A percentile compares a stretch with the other conserved stretches of the same genome.
phyloP scores from a whole-genome alignment of 495 filamentous ascomycete genomes.

The Penicillium pulvis region DNA sequence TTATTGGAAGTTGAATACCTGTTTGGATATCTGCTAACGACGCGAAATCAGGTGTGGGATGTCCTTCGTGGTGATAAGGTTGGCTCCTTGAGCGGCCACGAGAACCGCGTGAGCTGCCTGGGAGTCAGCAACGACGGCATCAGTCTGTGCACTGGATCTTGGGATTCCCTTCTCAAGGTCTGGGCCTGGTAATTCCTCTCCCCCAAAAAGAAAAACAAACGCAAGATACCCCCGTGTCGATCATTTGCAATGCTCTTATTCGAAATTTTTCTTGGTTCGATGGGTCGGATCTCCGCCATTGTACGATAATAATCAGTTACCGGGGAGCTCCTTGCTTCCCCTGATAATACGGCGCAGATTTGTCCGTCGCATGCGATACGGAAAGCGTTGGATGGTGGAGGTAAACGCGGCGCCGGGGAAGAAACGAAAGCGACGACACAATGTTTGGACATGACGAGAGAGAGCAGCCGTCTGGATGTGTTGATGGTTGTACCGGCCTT shows the following conservation, averaged over 20 bases:
- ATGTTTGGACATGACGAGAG: slow-evolving; percentile 29
- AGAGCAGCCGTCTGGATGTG: slow-evolving; percentile 19
- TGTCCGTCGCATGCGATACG: slow-evolving; percentile 31
- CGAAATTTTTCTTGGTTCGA: slow-evolving; percentile 38
- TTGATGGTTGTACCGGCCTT: slow-evolving; percentile 14
- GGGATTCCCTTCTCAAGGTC: slow-evolving; percentile 95
- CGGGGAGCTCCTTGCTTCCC: slow-evolving; percentile 28
- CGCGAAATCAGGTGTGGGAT: slow-evolving; percentile 81
- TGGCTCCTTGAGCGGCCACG: slow-evolving; percentile 92
- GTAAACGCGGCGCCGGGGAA: slow-evolving; percentile 29
- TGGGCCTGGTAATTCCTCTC: slow-evolving; percentile 68
- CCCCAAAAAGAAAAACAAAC: slow-evolving; percentile 32
- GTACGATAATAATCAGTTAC: slow-evolving; percentile 50
- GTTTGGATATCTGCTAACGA: slow-evolving; percentile 20
- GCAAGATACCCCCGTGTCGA: slow-evolving; percentile 50
- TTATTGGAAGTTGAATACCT: background rate
- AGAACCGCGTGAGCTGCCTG: slow-evolving; percentile 97
- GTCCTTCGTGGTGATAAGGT: slow-evolving; percentile 95
- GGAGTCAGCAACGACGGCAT: slow-evolving; percentile 99
- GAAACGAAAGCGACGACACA: slow-evolving; percentile 38
- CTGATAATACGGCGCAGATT: slow-evolving; percentile 41
- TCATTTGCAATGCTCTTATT: slow-evolving; percentile 47
- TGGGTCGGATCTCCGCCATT: slow-evolving; percentile 43
- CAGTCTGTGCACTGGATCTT: slow-evolving; percentile 98
- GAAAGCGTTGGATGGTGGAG: slow-evolving; percentile 28